Conservation (phyloP, 352 stramenopile species). For the Pythium vanterpoolii region DNA sequence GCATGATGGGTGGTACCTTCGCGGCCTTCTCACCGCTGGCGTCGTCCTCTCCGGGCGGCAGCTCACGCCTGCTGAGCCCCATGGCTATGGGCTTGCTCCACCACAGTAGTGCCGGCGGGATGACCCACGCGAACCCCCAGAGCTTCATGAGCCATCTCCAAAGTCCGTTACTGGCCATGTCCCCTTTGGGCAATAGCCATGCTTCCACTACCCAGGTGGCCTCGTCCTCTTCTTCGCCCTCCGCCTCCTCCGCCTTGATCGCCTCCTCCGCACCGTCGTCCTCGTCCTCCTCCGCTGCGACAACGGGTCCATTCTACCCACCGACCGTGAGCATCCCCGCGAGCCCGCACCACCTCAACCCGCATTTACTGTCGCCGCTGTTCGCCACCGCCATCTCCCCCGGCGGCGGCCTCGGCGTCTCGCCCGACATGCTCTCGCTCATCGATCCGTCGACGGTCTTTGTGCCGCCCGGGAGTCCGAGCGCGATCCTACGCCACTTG, state of each 20-base stretch:
- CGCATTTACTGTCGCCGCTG: conserved; percentile 22
- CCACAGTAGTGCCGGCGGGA: conserved; percentile 19
- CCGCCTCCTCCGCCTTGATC: neutral
- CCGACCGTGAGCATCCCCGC: conserved; percentile 23
- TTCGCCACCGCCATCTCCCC: conserved; percentile 20
- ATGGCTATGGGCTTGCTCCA: conserved; percentile 34
- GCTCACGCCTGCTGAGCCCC: conserved; percentile 29
- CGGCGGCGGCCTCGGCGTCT: conserved; percentile 21
- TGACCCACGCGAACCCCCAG: conserved; percentile 35
- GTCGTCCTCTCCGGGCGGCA: conserved; percentile 6
- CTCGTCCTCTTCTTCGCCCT: conserved; percentile 27
- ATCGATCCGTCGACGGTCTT: conserved; percentile 35
- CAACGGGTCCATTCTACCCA: conserved; percentile 30
- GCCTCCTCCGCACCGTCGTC: neutral
- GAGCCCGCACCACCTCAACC: conserved; percentile 16
- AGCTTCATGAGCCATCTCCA: conserved; percentile 20
- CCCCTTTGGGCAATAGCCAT: conserved; percentile 27
- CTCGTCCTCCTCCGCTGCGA: neutral
- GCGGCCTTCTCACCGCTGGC: conserved; percentile 26
- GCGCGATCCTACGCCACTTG: conserved; percentile 39
- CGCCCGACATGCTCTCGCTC: conserved; percentile 48
- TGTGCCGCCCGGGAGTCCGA: conserved; percentile 35
- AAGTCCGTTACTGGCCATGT: conserved; percentile 18
- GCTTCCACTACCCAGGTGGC: too few relatives aligned
- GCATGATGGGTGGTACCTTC: conserved; percentile 19